phyloP scores from a whole-genome alignment of 106 monocot species.

The Dendrobium nobile region DNA sequence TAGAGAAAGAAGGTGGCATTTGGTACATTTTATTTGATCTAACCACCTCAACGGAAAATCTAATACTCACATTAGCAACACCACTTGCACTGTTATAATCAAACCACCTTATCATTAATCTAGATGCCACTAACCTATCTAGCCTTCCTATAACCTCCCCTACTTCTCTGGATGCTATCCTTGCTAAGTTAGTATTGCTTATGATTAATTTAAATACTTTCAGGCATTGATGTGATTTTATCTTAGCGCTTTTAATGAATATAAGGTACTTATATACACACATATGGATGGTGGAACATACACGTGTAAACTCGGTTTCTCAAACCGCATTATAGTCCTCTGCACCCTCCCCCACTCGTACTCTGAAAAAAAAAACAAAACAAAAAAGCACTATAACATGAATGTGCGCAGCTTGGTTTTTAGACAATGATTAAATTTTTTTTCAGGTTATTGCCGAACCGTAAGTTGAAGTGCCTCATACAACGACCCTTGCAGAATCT shows the following conservation, averaged over 20 bases:
- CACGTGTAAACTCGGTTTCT: background rate
- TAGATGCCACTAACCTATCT: no score
- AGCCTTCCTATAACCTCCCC: no score
- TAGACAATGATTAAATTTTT: background rate
- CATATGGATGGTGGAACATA: background rate
- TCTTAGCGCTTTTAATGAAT: background rate
- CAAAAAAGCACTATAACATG: background rate
- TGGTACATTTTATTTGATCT: no score
- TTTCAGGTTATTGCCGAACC: constrained; percentile 66
- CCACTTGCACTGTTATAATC: no score
- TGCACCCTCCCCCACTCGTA: background rate
- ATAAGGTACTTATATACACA: background rate
- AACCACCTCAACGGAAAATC: no score
- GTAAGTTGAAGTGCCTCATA: constrained; percentile 74
- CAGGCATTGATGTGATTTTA: background rate
- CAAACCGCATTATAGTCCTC: no score
- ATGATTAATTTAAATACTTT: background rate
- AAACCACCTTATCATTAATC: no score
- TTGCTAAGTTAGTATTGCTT: no score
- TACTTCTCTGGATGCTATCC: no score
- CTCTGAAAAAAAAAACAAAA: background rate
- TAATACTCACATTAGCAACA: no score
- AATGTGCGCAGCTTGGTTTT: background rate
- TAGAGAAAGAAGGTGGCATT: no score
- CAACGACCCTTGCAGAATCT: constrained; percentile 59